Base-by-base conservation (phyloP, 805 yeast genomes). In the Jamesozyma hellenica region DNA sequence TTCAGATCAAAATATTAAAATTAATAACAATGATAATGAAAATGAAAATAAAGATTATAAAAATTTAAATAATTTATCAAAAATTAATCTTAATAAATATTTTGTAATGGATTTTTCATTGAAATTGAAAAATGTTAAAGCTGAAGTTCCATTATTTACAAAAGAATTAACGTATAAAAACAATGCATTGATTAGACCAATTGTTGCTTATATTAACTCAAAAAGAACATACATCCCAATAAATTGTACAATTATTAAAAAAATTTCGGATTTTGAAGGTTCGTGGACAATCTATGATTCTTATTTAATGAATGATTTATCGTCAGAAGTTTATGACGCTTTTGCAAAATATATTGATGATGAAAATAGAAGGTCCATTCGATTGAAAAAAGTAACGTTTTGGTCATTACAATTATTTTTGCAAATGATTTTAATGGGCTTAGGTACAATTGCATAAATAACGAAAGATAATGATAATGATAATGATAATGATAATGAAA, bases 241-340 rank as follows among this genome's bases (percentile, higher is more conserved):
- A 42, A 71, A 77, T 44, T 85, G 95, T 54, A 75, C 86, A 4
- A 77, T 92, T 8, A 80, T 81, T 27, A 92, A 92, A 56, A 72
- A 75, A 34, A 62, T 87, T 17, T 66, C 69, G 21, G 98, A 92
- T 54, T 92, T 92, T 58, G 87, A 84, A 51, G 98, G 98, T 0
- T 76, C 95, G 7, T 92, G 98, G 98, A 90, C 98, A 1, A 70
- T 86, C 3, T 92, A 87, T 60, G 98, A 92, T 57, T 81, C 92
- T 21, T 67, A 81, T 38, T 66, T 92, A 43, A 86, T 90, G 95
- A 92, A 83, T 55, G 96, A 90, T 55, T 69, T 92, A 37, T 81
- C 92, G 23, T 79, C 79, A 25, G 94, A 85, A 49, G 92, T 90
- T 4, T 90, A 90, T 60, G 87, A 86, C 48, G 87, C 92, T 14